A percentile compares a stretch with the other conserved stretches of the same genome.
phyloP scores from a whole-genome alignment of 345 rosid genomes.

The Cardamine chenopodiifolia region DNA sequence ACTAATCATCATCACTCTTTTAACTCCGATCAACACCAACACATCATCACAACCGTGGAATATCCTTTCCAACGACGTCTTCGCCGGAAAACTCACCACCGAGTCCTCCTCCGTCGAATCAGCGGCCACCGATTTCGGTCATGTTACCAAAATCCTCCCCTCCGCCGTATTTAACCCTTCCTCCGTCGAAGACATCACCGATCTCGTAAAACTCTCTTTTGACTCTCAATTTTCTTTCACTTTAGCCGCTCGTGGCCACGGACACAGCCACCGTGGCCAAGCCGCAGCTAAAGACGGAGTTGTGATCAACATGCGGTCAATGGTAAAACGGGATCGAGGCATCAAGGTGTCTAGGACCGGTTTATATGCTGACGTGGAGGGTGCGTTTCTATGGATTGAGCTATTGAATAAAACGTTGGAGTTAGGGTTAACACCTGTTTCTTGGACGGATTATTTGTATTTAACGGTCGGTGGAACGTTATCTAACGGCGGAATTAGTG shows the following conservation, averaged over 20 bases:
- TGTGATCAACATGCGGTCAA: slow-evolving; percentile 68
- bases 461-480: slow-evolving; percentile 92
- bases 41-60: slow-evolving; percentile 39
- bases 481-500: slow-evolving; percentile 91
- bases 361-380: slow-evolving; percentile 66
- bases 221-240: slow-evolving; percentile 36
- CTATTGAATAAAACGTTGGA: slow-evolving; percentile 59
- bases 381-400: slow-evolving; percentile 76
- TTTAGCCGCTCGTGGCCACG: slow-evolving; percentile 78
- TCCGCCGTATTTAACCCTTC: slow-evolving; percentile 73
- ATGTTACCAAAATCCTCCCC: slow-evolving; percentile 54
- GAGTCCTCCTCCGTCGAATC: slow-evolving; percentile 36
- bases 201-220: slow-evolving; percentile 50
- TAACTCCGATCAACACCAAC: slow-evolving; percentile 36
- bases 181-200: slow-evolving; percentile 53
- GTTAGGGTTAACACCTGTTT: slow-evolving; percentile 76
- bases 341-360: slow-evolving; percentile 41
- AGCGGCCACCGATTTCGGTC: slow-evolving; percentile 70
- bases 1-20: slow-evolving; percentile 27
- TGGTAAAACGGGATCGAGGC: slow-evolving; percentile 38
- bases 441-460: slow-evolving; percentile 92
- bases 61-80: slow-evolving; percentile 30
- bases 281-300: slow-evolving; percentile 74
- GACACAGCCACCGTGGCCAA: slow-evolving; percentile 79
- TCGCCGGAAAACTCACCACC: slow-evolving; percentile 41